A percentile compares a stretch with the other conserved stretches of the same genome.
phyloP scores from a whole-genome alignment of 192 early-diverging fungal species.

The Jimgerdemannia lactiflua region DNA sequence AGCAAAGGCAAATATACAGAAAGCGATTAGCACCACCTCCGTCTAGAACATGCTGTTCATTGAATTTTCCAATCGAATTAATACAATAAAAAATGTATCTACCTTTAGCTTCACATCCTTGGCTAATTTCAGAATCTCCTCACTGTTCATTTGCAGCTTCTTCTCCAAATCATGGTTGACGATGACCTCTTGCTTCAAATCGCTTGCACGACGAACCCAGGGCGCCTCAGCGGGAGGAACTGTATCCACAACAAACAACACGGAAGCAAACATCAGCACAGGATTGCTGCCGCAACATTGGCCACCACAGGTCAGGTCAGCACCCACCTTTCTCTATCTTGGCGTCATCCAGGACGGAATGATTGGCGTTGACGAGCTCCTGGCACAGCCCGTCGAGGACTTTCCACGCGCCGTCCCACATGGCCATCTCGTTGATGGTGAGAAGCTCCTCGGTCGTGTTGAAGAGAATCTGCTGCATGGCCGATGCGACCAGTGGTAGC shows the following conservation, averaged over 20 bases:
- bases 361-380: slow-evolving; percentile 45
- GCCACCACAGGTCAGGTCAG: no score
- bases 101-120: slow-evolving; percentile 77
- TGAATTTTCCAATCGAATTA: no score
- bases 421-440: slow-evolving; percentile 50
- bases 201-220: slow-evolving; percentile 77
- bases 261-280: background rate
- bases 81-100: background rate
- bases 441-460: slow-evolving; percentile 57
- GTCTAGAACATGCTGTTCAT: no score
- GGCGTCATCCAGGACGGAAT: slow-evolving; percentile 47
- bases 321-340: slow-evolving; percentile 47
- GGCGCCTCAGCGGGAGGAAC: slow-evolving; percentile 56
- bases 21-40: background rate
- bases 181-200: slow-evolving; percentile 76
- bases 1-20: background rate
- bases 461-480: slow-evolving; percentile 53
- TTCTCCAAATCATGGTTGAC: slow-evolving; percentile 80
- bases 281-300: background rate
- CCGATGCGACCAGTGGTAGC: slow-evolving; percentile 30
- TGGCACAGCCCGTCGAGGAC: slow-evolving; percentile 41
- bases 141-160: slow-evolving; percentile 69
- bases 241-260: slow-evolving; percentile 11
- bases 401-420: slow-evolving; percentile 59
- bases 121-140: slow-evolving; percentile 77